Percentiles rank a stretch among this genome's conserved stretches.
Conservation (phyloP, 805 yeast genomes). For the Schwanniomyces sp. region DNA sequence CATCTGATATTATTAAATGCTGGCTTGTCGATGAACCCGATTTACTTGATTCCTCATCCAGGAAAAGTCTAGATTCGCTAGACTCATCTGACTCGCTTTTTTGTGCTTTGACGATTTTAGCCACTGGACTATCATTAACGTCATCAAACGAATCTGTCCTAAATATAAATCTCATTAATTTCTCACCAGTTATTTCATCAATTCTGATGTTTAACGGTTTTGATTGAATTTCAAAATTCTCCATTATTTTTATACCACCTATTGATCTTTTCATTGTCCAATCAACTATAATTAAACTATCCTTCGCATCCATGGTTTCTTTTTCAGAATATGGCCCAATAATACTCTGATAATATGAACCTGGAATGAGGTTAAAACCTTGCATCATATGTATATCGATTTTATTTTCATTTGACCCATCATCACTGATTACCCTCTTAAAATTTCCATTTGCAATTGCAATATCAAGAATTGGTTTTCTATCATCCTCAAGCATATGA, state of each 20-base stretch:
- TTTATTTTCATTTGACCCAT: conserved; percentile 40
- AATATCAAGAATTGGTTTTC: conserved; percentile 38
- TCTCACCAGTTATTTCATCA: conserved; percentile 40
- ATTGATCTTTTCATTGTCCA: conserved; percentile 44
- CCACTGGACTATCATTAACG: conserved; percentile 20
- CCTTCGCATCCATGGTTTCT: conserved; percentile 3
- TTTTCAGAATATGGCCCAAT: conserved; percentile 27
- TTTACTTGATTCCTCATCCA: not conserved
- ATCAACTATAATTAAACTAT: conserved; percentile 28
- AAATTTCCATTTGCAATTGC: conserved; percentile 34
- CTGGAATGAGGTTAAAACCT: conserved; percentile 33
- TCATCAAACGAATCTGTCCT: conserved; percentile 21
- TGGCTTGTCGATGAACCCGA: not conserved
- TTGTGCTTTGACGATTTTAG: not conserved
- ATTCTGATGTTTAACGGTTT: conserved; percentile 37
- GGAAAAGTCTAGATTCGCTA: not conserved
- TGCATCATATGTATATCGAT: conserved; percentile 38
- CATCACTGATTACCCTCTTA: conserved; percentile 33
- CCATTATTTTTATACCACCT: conserved; percentile 43
- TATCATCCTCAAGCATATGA: conserved; percentile 41
- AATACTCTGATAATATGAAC: conserved; percentile 31
- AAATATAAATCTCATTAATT: conserved; percentile 37
- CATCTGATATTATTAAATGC: not conserved
- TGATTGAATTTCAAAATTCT: conserved; percentile 35
- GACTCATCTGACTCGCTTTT: not conserved